phyloP scores from a whole-genome alignment of 768 basidiomycete species.

The Exsudoporus frostii region DNA sequence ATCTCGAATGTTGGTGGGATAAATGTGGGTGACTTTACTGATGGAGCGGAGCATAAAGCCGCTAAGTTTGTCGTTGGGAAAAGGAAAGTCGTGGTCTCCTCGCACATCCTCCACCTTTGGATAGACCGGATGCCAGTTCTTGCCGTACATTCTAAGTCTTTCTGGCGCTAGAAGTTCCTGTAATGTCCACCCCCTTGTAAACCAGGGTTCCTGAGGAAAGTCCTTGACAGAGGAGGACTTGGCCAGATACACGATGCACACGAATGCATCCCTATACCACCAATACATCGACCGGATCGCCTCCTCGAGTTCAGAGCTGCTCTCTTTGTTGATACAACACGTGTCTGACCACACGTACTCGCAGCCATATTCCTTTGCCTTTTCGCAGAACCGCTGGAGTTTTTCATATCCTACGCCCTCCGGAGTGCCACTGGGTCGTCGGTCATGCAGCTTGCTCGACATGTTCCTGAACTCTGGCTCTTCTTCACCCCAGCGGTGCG shows the following conservation, averaged over 20 bases:
- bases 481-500: conserved; percentile 18
- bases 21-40: conserved; percentile 2
- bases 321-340: conserved; percentile 16
- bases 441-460: conserved; percentile 1
- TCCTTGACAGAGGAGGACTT: neutral
- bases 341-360: conserved; percentile 24
- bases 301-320: conserved; percentile 11
- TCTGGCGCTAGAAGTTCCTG: conserved; percentile 13
- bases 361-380: conserved; percentile 12
- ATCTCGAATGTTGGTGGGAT: neutral
- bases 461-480: conserved; percentile 15
- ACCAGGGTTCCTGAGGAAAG: conserved; percentile 6
- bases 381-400: conserved; percentile 12
- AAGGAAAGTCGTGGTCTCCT: conserved; percentile 1
- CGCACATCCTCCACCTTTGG: neutral
- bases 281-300: conserved; percentile 12
- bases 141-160: conserved; percentile 6
- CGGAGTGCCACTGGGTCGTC: neutral
- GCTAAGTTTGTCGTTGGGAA: conserved; percentile 12
- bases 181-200: conserved; percentile 13
- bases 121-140: conserved; percentile 9
- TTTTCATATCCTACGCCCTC: conserved; percentile 8
- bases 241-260: conserved; percentile 14
- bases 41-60: neutral
- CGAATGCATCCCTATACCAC: conserved; percentile 13